Conservation (phyloP, 192 early-diverging fungal genomes). For the Irineochytrium annulatum region DNA sequence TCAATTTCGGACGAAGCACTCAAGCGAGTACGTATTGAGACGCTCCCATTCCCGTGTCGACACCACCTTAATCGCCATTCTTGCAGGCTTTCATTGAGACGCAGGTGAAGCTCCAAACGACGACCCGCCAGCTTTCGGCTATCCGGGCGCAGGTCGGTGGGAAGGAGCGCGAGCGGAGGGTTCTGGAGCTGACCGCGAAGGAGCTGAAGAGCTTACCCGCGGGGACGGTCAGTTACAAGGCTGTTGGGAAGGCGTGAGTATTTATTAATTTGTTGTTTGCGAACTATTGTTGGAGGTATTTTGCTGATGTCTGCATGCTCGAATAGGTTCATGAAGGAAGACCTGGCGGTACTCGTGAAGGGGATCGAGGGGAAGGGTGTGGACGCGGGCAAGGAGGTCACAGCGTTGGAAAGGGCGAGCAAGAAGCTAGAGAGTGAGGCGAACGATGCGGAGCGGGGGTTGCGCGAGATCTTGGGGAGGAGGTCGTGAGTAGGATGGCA, state of each 20-base stretch:
- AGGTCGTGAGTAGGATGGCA: no score
- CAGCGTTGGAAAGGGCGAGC: constrained; percentile 47
- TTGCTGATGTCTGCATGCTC: background rate
- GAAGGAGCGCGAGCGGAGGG: constrained; percentile 62
- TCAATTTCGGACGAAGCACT: no score
- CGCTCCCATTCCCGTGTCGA: no score
- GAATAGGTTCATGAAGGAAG: constrained; percentile 55
- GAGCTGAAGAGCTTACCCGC: constrained; percentile 53
- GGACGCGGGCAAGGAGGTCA: constrained; percentile 46
- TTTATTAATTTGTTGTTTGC: background rate
- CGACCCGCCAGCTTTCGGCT: constrained; percentile 52
- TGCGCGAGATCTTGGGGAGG: constrained; percentile 21
- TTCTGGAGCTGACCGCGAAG: constrained; percentile 63
- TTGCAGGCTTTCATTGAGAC: constrained; percentile 49
- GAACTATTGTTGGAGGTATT: background rate
- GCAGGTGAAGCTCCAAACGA: constrained; percentile 60
- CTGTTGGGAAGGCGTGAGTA: constrained; percentile 70
- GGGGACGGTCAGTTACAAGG: constrained; percentile 60
- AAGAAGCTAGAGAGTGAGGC: constrained; percentile 58
- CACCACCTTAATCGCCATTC: no score
- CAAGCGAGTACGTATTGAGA: no score
- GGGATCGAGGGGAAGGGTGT: constrained; percentile 33
- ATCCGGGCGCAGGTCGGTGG: constrained; percentile 60
- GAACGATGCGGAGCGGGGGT: constrained; percentile 38
- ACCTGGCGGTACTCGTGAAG: constrained; percentile 36